These are phyloP conservation scores for Fusarium cicatricum DNA, from an alignment of 2,329 filamentous ascomycete genomes.

Conservation along the genomic window DNA sequence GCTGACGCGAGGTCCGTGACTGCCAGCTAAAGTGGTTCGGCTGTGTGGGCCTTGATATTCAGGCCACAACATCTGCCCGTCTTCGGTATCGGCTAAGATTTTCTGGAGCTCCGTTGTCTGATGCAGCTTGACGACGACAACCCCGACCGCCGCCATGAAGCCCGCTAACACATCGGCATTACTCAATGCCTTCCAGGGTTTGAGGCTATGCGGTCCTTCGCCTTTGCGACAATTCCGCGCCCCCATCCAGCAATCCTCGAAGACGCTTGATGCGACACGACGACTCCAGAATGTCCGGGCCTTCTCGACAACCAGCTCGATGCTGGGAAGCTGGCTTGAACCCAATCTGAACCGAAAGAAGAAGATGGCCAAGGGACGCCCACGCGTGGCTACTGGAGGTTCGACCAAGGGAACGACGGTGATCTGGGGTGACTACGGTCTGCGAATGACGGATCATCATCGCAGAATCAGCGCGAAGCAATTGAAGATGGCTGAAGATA, in stretches of 20 bases:
- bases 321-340: constrained; percentile 79
- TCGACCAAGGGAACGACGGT: constrained; percentile 93
- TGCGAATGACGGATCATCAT: constrained; percentile 94
- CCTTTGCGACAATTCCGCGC: constrained; percentile 50
- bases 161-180: constrained; percentile 55
- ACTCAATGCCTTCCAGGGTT: constrained; percentile 59
- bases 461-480: constrained; percentile 87
- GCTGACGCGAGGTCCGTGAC: constrained; percentile 56
- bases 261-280: constrained; percentile 43
- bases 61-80: constrained; percentile 28
- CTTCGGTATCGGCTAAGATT: constrained; percentile 42
- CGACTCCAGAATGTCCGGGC: constrained; percentile 62
- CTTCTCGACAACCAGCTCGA: constrained; percentile 74
- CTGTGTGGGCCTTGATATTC: constrained; percentile 26
- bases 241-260: constrained; percentile 43
- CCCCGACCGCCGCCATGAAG: constrained; percentile 54
- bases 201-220: constrained; percentile 55
- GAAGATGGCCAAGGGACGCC: constrained; percentile 91
- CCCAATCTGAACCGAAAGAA: constrained; percentile 79
- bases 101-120: constrained; percentile 44
- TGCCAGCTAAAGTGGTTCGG: constrained; percentile 43
- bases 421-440: constrained; percentile 93
- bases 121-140: constrained; percentile 35
- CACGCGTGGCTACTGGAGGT: constrained; percentile 88
- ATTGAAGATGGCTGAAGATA: constrained; percentile 90